These are phyloP conservation scores for Aureobasidium sp. DNA, from an alignment of 2,329 filamentous ascomycete species.

Conservation along the genomic window DNA sequence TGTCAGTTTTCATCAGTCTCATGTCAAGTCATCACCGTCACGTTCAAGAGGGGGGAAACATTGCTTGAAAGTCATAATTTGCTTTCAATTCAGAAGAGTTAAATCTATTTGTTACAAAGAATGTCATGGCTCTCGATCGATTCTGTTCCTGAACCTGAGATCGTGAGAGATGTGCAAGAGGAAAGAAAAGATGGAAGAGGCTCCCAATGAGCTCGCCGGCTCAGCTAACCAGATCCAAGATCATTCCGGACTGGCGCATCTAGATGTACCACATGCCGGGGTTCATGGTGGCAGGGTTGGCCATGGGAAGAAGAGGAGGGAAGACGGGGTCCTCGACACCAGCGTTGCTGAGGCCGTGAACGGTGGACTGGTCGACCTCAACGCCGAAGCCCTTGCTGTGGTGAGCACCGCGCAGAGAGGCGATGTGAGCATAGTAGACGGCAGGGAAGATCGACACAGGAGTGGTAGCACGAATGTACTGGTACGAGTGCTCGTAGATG, in stretches of 20 bases:
- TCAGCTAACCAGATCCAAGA: constrained; percentile 7
- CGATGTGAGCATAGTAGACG: constrained; percentile 92
- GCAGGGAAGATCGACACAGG: constrained; percentile 83
- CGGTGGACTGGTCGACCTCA: neutral
- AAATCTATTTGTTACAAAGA: neutral
- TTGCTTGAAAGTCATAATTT: constrained; percentile 1
- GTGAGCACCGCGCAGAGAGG: constrained; percentile 66
- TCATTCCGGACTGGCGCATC: constrained; percentile 13
- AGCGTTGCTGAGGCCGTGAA: neutral
- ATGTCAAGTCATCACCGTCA: neutral
- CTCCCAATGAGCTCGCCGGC: constrained; percentile 2
- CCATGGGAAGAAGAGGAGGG: constrained; percentile 34
- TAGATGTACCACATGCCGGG: constrained; percentile 45
- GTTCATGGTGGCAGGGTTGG: constrained; percentile 31
- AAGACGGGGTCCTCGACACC: constrained; percentile 14
- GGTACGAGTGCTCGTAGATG: constrained; percentile 92
- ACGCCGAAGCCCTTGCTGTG: constrained; percentile 52
- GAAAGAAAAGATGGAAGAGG: constrained; percentile 36
- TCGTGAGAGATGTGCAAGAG: neutral
- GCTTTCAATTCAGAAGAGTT: constrained; percentile 8
- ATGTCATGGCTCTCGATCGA: neutral
- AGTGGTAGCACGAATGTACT: constrained; percentile 85
- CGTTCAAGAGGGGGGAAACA: neutral
- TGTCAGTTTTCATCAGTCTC: neutral
- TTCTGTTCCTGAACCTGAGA: neutral